Conservation (phyloP, 805 yeast species). For the Candida alai region DNA sequence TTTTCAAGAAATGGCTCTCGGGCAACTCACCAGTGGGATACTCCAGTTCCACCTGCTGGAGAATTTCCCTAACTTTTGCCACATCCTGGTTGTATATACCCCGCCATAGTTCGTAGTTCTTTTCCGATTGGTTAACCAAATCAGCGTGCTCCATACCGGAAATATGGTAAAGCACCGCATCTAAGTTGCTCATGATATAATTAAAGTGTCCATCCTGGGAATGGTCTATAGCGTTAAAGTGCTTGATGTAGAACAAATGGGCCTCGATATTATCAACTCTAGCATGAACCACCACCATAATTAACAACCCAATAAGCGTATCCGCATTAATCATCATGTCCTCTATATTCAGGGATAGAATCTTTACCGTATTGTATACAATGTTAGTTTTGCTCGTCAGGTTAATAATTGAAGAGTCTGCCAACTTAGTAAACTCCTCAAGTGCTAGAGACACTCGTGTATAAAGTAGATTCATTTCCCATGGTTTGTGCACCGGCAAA, state of each 20-base stretch:
- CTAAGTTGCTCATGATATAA: slow-evolving; percentile 78
- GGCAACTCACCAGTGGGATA: slow-evolving; percentile 14
- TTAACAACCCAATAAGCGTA: slow-evolving; percentile 64
- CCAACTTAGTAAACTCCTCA: slow-evolving; percentile 43
- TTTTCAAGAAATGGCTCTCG: slow-evolving; percentile 18
- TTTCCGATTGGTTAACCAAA: slow-evolving; percentile 39
- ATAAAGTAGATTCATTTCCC: slow-evolving; percentile 33
- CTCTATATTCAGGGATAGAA: slow-evolving; percentile 35
- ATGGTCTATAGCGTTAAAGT: slow-evolving; percentile 43
- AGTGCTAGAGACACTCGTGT: slow-evolving; percentile 50
- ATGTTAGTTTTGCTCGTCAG: slow-evolving; percentile 46
- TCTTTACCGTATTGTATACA: slow-evolving; percentile 49
- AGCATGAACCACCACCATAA: slow-evolving; percentile 67
- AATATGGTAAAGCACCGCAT: slow-evolving; percentile 72
- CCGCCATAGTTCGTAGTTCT: slow-evolving; percentile 54
- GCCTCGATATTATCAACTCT: slow-evolving; percentile 54
- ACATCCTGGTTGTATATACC: slow-evolving; percentile 36
- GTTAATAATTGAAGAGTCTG: slow-evolving; percentile 36
- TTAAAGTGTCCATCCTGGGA: slow-evolving; percentile 58
- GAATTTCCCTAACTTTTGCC: slow-evolving; percentile 11
- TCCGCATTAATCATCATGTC: slow-evolving; percentile 51
- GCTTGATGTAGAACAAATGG: slow-evolving; percentile 62
- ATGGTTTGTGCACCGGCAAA: slow-evolving; percentile 36
- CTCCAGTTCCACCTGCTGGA: slow-evolving; percentile 12
- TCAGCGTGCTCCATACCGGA: slow-evolving; percentile 25